Base-by-base conservation (phyloP, 164 flowering plant genomes). In the Buxus sempervirens region DNA sequence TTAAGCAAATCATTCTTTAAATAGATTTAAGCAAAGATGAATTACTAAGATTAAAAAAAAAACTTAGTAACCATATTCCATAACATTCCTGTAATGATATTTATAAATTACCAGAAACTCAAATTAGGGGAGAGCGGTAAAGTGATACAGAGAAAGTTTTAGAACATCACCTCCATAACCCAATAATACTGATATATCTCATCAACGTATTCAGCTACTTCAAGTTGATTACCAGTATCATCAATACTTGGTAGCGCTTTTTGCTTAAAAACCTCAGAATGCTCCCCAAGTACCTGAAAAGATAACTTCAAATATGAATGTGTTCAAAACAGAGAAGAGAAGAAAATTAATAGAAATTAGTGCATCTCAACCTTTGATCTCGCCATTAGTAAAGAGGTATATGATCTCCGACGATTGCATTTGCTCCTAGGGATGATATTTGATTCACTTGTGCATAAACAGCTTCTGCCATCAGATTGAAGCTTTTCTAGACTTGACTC, bases 181-280 rank as follows among this genome's bases (percentile, higher is more conserved):
- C 98, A 93, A 72, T 91, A 93, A 68, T 85, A 88, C 45, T 81
- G 82, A 75, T 91, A 93, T 65, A 93, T 89, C 41, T 93, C 97
- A 77, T 91, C 96, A 66, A 91, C 85, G 70, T 93, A 93, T 74
- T 87, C 94, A 66, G 88, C 77, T 75, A 91, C 98, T 82, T 93
- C 97, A 60, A 93, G 86, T 64, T 82, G 90, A 79, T 93, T 89
- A 55, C 61, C 48, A 21, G 71, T 66, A 82, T 91, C 85, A 78
- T 93, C 90, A 36, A 93, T 90, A 60, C 60, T 78, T 9, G 92
- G 90, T 64, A 91, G 78, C 55, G 78, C 77, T 60, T 82, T 81
- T 68, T 70, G 76, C 62, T 82, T 62, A 22, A 14, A 26, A 51
- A 57, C 63, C 60, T 70, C 77, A 66, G 73, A 71, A 67, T 69